Conservation (phyloP, 139 green algal genomes). For the Closterium sp. region DNA sequence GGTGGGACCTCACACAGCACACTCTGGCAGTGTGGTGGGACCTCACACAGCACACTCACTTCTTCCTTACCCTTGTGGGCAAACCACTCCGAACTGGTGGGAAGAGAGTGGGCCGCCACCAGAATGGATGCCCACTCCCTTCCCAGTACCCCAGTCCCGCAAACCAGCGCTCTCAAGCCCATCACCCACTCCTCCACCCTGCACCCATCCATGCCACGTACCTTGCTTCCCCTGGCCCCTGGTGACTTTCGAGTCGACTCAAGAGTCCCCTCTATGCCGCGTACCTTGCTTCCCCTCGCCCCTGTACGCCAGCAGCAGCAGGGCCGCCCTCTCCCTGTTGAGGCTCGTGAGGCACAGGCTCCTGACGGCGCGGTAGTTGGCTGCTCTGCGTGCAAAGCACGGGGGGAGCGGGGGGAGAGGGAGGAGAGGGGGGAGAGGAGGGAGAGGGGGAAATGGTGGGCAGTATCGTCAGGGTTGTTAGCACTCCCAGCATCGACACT, state of each 20-base stretch:
- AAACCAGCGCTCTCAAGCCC: neutral
- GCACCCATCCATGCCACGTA: neutral
- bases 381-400: constrained; percentile 22
- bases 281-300: neutral
- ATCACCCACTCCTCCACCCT: neutral
- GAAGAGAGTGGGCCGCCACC: too few relatives aligned
- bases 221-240: neutral
- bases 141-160: too few relatives aligned
- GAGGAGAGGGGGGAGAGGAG: neutral
- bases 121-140: too few relatives aligned
- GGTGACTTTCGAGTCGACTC: too few relatives aligned
- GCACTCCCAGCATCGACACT: too few relatives aligned
- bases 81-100: too few relatives aligned
- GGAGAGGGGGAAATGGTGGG: neutral
- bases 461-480: neutral
- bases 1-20: too few relatives aligned
- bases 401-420: neutral
- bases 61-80: too few relatives aligned
- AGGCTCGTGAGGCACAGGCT: constrained; percentile 69
- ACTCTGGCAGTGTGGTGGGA: too few relatives aligned
- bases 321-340: constrained; percentile 65
- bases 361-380: constrained; percentile 77
- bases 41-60: too few relatives aligned
- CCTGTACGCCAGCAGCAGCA: constrained; percentile 54
- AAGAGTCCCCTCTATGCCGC: too few relatives aligned